Percentiles rank a stretch among this genome's conserved stretches.
Conservation (phyloP, 768 basidiomycete genomes). For the Wakefieldia striispora region DNA sequence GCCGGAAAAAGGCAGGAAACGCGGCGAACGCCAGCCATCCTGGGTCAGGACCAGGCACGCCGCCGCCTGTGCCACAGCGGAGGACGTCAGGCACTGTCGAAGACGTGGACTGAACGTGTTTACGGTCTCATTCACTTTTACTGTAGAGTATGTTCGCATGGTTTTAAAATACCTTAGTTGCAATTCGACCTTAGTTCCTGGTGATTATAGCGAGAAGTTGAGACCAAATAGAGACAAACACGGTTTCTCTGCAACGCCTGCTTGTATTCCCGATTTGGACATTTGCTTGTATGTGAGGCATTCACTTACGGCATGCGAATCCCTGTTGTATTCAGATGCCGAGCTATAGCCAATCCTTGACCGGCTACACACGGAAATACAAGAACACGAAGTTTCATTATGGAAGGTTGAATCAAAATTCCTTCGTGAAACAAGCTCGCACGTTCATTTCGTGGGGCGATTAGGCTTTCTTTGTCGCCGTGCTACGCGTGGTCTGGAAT, state of each 20-base stretch:
- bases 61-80: constrained; percentile 7
- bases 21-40: background rate
- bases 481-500: background rate
- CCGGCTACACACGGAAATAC: constrained; percentile 7
- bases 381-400: constrained; percentile 1
- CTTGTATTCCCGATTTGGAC: constrained; percentile 33
- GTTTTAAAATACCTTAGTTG: constrained; percentile 16
- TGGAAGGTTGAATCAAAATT: background rate
- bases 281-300: constrained; percentile 18
- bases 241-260: constrained; percentile 6
- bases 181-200: background rate
- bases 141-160: constrained; percentile 7
- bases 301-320: background rate
- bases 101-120: constrained; percentile 31
- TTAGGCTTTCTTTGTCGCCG: background rate
- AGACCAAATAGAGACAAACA: constrained; percentile 9
- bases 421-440: no score
- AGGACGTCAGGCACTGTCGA: constrained; percentile 20
- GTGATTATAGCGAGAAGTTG: constrained; percentile 9
- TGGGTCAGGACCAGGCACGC: constrained; percentile 13
- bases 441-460: background rate
- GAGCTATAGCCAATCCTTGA: background rate
- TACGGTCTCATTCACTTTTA: background rate
- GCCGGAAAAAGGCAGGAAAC: background rate
- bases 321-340: constrained; percentile 6